These are phyloP conservation scores for Phyllosticta capitalensis DNA, from an alignment of 2,329 filamentous ascomycete species.

Conservation along the genomic window DNA sequence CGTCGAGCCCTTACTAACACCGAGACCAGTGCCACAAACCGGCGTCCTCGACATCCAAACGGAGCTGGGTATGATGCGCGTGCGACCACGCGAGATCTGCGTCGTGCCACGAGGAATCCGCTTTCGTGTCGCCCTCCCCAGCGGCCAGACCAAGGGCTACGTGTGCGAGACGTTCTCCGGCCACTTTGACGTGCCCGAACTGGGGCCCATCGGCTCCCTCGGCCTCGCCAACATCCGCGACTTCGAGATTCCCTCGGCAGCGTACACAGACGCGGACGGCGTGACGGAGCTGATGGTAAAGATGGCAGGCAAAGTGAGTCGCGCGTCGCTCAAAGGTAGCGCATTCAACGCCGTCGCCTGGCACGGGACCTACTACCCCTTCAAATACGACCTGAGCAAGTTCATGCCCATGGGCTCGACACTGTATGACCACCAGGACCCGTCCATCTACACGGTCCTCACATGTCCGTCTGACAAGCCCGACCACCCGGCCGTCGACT, in stretches of 20 bases:
- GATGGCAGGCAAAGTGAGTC: background rate
- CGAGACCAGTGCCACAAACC: constrained; percentile 16
- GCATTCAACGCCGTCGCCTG: constrained; percentile 36
- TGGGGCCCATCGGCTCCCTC: background rate
- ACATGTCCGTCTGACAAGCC: constrained; percentile 30
- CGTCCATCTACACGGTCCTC: constrained; percentile 29
- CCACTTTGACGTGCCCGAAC: background rate
- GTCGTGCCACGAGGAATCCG: constrained; percentile 66
- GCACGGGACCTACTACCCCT: constrained; percentile 37
- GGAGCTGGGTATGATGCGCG: constrained; percentile 29
- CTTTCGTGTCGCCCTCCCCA: constrained; percentile 59
- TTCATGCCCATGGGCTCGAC: constrained; percentile 31
- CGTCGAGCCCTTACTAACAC: background rate
- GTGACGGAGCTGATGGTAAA: background rate
- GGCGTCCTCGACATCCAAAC: constrained; percentile 30
- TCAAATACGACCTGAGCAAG: constrained; percentile 48
- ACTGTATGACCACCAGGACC: constrained; percentile 31
- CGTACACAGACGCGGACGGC: background rate
- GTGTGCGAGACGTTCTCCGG: background rate
- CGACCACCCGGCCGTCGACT: constrained; percentile 18
- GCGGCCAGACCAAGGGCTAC: constrained; percentile 51
- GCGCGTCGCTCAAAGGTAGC: constrained; percentile 12
- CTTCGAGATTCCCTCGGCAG: background rate
- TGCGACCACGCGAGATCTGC: constrained; percentile 36
- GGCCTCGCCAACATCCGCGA: background rate